Conservation (phyloP, 768 basidiomycete genomes). For the Gelatoporia subvermispora region DNA sequence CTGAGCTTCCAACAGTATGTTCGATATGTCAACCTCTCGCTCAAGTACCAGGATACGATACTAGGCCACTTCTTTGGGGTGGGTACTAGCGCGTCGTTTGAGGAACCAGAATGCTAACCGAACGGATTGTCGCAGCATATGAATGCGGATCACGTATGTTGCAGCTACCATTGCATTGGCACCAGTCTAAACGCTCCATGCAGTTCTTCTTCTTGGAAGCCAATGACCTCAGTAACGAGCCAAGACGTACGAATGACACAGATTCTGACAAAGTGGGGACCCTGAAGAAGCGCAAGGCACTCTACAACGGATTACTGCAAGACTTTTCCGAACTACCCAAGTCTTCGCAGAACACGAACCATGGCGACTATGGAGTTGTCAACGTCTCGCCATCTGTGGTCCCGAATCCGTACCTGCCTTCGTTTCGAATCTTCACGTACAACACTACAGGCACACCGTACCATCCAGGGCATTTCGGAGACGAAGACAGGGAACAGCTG, state of each 20-base stretch:
- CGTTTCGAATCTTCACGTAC: conserved; percentile 78
- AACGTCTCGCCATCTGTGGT: conserved; percentile 81
- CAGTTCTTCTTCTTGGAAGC: conserved; percentile 32
- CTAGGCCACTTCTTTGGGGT: conserved; percentile 83
- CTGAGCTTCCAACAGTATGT: conserved; percentile 39
- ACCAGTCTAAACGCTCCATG: neutral
- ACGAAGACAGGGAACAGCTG: conserved; percentile 26
- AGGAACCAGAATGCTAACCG: conserved; percentile 13
- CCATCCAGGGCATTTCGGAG: conserved; percentile 34
- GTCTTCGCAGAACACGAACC: conserved; percentile 41
- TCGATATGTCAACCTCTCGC: conserved; percentile 67
- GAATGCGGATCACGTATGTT: conserved; percentile 73
- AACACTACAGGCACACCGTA: conserved; percentile 50
- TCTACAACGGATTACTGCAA: conserved; percentile 54
- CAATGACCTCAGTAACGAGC: conserved; percentile 16
- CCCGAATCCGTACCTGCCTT: conserved; percentile 82
- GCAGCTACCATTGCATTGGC: neutral
- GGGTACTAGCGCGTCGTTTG: conserved; percentile 29
- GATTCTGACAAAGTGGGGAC: conserved; percentile 7
- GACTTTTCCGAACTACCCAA: conserved; percentile 65
- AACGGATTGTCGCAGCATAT: conserved; percentile 47
- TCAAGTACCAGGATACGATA: conserved; percentile 84
- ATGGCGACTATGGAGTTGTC: conserved; percentile 68
- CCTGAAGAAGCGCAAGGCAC: conserved; percentile 27
- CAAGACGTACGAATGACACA: conserved; percentile 7